These are phyloP conservation scores for Lichtheimia ornata DNA, from an alignment of 371 early-diverging fungal species.

Conservation along the genomic window DNA sequence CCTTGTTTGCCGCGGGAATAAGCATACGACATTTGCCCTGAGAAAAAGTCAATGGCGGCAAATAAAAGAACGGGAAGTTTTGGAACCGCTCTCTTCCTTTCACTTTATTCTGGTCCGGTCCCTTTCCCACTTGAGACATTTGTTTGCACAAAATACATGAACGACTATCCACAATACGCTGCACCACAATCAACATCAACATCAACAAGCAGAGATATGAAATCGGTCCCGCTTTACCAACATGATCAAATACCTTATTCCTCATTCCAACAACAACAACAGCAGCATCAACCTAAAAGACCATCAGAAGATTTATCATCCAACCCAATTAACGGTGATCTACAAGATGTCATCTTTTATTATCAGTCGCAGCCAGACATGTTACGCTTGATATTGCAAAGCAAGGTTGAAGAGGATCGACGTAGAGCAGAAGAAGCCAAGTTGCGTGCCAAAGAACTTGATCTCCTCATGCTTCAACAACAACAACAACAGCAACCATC, in stretches of 20 bases:
- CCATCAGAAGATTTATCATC: conserved; percentile 1
- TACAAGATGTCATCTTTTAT: conserved; percentile 51
- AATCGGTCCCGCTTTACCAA: conserved; percentile 38
- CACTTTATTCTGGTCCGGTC: conserved; percentile 5
- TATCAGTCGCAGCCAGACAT: conserved; percentile 54
- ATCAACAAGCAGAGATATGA: conserved; percentile 10
- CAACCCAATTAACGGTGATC: conserved; percentile 28
- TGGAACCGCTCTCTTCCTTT: conserved; percentile 6
- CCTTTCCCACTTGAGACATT: conserved; percentile 9
- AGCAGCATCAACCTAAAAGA: neutral
- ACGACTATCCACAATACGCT: conserved; percentile 5
- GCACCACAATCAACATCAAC: neutral
- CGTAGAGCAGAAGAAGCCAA: conserved; percentile 46
- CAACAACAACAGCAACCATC: conserved; percentile 20
- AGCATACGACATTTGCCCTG: neutral
- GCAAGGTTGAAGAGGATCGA: conserved; percentile 58
- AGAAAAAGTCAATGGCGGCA: neutral
- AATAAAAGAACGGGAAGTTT: conserved; percentile 14
- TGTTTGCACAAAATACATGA: conserved; percentile 1
- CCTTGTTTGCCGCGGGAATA: neutral
- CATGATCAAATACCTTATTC: conserved; percentile 46
- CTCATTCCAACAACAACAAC: neutral
- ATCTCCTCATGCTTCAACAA: conserved; percentile 32
- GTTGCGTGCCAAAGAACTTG: conserved; percentile 43
- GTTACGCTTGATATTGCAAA: conserved; percentile 47